Base-by-base conservation (phyloP, 495 filamentous ascomycete genomes). In the Aspergillus conjunctus region DNA sequence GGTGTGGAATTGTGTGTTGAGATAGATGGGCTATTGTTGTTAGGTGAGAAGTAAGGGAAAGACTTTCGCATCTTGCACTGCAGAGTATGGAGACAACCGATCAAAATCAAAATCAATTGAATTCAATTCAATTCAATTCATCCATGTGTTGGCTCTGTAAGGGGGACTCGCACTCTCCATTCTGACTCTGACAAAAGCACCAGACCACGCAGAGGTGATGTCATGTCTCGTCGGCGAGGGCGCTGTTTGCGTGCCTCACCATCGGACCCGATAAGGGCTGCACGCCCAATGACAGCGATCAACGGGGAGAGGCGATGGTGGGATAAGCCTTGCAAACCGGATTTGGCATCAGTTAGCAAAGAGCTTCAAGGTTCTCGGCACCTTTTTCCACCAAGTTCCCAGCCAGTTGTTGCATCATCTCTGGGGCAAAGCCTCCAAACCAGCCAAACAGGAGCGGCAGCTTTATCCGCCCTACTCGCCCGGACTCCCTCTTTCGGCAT, bases 261-360 rank as follows among this genome's bases (percentile, higher is more conserved):
- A 37, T 37, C 3, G 14, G 34, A 8, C 8, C n/a, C n/a, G n/a
- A n/a, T n/a, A 37, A 37, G 14, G 34, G 14, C 14, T 37, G 34
- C 8, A 8, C 34, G 14, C 34, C 34, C 34, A 37, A 37, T 3
- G 9, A 37, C 8, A 37, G 34, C 9, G 3, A 7, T 8, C 34
- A 14, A 37, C 9, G 3, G 8, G 34, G 34, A 37, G 12, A 37
- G 9, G 14, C 8, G 34, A 37, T 8, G 34, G 14, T 37, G 14
- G 3, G 37, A 41, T 41, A 41, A 41, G 37, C 37, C 37, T 41
- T 57, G 34, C 49, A 43, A 50, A 56, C 54, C 45, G 59, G 58
- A 53, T 60, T 41, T 41, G 37, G 37, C 37, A 14, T 41, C 26
- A 26, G 26, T 2, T 26, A 26, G 26, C 26, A 26, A 26, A 26